Evolutionary conservation across 2,329 filamentous ascomycete species (phyloP).

Genomic region (Penicillium psychrosexuale): DNA sequence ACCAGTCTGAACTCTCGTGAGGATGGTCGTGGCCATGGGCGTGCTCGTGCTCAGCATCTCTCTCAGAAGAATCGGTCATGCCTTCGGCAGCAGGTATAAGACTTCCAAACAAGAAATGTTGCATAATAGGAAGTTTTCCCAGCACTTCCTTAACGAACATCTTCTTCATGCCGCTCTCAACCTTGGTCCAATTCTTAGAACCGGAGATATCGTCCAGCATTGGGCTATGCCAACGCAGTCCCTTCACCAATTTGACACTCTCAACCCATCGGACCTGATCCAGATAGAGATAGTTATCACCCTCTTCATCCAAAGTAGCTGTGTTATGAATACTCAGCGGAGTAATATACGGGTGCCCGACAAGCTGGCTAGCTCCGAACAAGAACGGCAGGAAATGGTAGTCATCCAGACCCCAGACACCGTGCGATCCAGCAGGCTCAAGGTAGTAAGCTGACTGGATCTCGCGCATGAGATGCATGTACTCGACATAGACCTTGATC

Average conservation of each 20-base stretch:
- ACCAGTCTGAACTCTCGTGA: conserved; percentile 57
- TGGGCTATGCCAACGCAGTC: conserved; percentile 90
- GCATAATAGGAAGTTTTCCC: conserved; percentile 93
- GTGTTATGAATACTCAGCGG: conserved; percentile 82
- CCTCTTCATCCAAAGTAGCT: conserved; percentile 81
- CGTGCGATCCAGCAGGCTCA: conserved; percentile 93
- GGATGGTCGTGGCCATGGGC: conserved; percentile 66
- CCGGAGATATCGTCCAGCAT: conserved; percentile 98
- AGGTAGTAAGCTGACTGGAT: conserved; percentile 93
- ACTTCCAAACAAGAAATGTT: conserved; percentile 92
- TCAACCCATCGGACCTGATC: conserved; percentile 94
- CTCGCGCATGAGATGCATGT: conserved; percentile 80
- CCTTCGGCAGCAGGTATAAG: conserved; percentile 74
- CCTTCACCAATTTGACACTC: conserved; percentile 91
- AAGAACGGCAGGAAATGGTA: conserved; percentile 97
- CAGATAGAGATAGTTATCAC: conserved; percentile 80
- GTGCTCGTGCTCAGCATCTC: conserved; percentile 53
- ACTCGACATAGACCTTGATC: conserved; percentile 74
- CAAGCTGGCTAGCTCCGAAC: conserved; percentile 85
- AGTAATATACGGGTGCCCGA: conserved; percentile 78
- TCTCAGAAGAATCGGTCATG: conserved; percentile 59
- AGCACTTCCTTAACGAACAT: conserved; percentile 96
- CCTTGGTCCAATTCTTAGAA: conserved; percentile 84
- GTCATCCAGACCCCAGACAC: conserved; percentile 96
- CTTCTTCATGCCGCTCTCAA: conserved; percentile 89